These are phyloP conservation scores for Arctium minus DNA, from an alignment of 129 eudicot species.

Conservation along the genomic window DNA sequence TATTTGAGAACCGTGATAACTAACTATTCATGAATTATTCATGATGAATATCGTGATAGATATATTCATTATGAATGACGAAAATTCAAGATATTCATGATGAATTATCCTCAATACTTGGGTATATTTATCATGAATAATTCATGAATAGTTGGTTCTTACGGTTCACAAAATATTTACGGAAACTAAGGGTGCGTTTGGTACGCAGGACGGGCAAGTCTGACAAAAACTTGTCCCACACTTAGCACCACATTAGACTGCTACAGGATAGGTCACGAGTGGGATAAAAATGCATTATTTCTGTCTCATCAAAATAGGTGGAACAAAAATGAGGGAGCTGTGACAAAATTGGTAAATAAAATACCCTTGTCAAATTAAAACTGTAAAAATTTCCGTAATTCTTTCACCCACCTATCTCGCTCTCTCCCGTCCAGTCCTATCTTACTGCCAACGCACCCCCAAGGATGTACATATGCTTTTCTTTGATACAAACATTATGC, in stretches of 20 bases:
- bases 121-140: not conserved
- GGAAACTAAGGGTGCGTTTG: no score
- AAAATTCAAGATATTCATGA: not conserved
- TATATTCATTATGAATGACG: not conserved
- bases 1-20: no score
- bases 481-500: not conserved
- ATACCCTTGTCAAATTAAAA: not conserved
- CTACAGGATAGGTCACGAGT: not conserved
- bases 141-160: no score
- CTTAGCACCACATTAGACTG: not conserved
- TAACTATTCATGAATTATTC: not conserved
- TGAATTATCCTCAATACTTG: not conserved
- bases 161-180: no score
- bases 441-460: not conserved
- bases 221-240: not conserved
- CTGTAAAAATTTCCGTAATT: not conserved
- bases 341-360: not conserved
- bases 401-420: not conserved
- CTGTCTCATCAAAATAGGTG: not conserved
- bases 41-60: not conserved
- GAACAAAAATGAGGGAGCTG: not conserved
- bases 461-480: not conserved
- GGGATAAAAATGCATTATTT: not conserved
- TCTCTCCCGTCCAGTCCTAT: not conserved
- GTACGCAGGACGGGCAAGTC: not conserved